Evolutionary conservation across 345 rosid genomes (phyloP).

Genomic region (Noccaea caerulescens): DNA sequence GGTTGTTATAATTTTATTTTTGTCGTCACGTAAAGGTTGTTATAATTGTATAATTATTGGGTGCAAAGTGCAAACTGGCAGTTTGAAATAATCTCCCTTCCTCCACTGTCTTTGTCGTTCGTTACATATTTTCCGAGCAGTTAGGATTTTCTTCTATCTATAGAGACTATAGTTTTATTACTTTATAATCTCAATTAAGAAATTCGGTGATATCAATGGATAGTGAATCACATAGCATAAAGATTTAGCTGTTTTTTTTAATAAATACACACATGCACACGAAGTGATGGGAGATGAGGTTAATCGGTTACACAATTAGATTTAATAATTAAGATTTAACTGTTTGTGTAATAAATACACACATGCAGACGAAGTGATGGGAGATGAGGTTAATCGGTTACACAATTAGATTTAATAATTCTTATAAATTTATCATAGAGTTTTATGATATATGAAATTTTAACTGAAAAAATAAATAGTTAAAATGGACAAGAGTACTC

Average conservation of each 20-base stretch:
- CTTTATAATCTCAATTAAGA: conserved; percentile 1
- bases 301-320: not conserved
- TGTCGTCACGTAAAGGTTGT: conserved; percentile 28
- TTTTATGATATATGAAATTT: not conserved
- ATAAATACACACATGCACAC: not conserved
- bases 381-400: conserved; percentile 3
- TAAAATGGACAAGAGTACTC: conserved; percentile 17
- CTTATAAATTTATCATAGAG: not conserved
- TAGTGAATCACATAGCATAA: not conserved
- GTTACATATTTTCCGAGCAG: conserved; percentile 36
- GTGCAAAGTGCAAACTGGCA: conserved; percentile 42
- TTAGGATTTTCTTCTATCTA: conserved; percentile 23
- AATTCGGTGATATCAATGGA: conserved; percentile 14
- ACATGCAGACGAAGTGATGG: conserved; percentile 1
- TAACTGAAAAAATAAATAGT: not conserved
- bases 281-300: conserved; percentile 4
- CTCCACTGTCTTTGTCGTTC: conserved; percentile 34
- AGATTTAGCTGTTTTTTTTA: not conserved
- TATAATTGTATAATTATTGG: conserved; percentile 5
- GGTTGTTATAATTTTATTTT: conserved; percentile 18
- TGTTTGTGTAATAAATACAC: not conserved
- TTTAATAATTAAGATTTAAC: not conserved
- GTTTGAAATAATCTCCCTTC: conserved; percentile 29
- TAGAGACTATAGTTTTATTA: not conserved
- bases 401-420: not conserved